Evolutionary conservation across 495 filamentous ascomycete genomes (phyloP).

Genomic region (Penicillium simplicissimum): DNA sequence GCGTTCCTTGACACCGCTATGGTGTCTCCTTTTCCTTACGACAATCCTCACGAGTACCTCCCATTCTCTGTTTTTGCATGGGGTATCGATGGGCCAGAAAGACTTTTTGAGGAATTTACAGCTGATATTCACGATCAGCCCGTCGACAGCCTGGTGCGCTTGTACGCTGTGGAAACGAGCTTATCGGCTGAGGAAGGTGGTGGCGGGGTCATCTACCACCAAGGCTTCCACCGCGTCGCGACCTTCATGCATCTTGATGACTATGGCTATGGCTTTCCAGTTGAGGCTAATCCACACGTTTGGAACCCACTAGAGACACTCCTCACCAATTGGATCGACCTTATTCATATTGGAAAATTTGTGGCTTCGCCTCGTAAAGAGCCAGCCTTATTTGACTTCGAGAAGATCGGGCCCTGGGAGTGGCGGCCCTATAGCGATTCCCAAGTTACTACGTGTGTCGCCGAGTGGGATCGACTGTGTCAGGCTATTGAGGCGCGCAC

Average conservation of each 20-base stretch:
- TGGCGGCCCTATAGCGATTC: slow-evolving; percentile 21
- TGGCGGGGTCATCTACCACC: slow-evolving; percentile 20
- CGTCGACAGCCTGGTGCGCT: slow-evolving; percentile 17
- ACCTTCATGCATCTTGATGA: slow-evolving; percentile 17
- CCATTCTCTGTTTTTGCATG: slow-evolving; percentile 17
- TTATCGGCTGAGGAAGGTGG: slow-evolving; percentile 8
- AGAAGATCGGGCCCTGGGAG: slow-evolving; percentile 22
- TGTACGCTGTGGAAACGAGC: slow-evolving; percentile 1
- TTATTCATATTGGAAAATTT: slow-evolving; percentile 34
- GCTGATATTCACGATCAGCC: slow-evolving; percentile 15
- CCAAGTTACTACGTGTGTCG: slow-evolving; percentile 19
- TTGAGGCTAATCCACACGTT: slow-evolving; percentile 18
- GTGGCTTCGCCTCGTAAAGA: slow-evolving; percentile 20
- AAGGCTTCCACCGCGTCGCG: slow-evolving; percentile 13
- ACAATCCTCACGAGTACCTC: slow-evolving; percentile 8
- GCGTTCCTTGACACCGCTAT: slow-evolving; percentile 18
- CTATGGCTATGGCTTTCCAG: slow-evolving; percentile 15
- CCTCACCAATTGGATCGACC: slow-evolving; percentile 35
- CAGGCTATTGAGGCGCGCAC: slow-evolving; percentile 15
- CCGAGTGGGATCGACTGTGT: slow-evolving; percentile 18
- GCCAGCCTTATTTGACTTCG: slow-evolving; percentile 16
- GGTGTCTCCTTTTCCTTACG: slow-evolving; percentile 6
- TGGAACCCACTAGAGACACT: slow-evolving; percentile 42
- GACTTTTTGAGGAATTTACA: slow-evolving; percentile 10
- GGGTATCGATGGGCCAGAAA: neutral